These are phyloP conservation scores for Cladosporium colombiae DNA, from an alignment of 2,329 filamentous ascomycete species.

Conservation along the genomic window DNA sequence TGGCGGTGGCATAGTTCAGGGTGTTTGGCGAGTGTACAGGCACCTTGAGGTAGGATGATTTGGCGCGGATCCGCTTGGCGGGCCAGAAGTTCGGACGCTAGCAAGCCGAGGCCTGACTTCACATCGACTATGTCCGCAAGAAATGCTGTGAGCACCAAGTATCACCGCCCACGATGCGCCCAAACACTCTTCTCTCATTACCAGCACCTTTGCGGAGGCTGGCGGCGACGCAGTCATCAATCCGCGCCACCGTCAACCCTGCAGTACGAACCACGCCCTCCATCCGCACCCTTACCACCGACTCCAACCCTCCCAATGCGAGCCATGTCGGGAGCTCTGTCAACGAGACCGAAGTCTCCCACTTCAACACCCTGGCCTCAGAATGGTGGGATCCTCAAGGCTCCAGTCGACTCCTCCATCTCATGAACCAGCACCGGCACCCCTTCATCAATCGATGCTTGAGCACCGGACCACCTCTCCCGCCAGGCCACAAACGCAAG, in stretches of 20 bases:
- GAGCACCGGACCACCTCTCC: conserved; percentile 49
- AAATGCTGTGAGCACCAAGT: neutral
- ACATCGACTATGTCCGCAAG: neutral
- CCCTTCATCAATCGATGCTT: conserved; percentile 78
- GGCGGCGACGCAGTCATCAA: neutral
- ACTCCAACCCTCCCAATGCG: conserved; percentile 10
- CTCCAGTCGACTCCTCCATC: conserved; percentile 85
- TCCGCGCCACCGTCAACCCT: neutral
- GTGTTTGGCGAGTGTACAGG: neutral
- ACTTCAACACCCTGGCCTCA: conserved; percentile 91
- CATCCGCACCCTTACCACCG: conserved; percentile 9
- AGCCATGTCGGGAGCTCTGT: conserved; percentile 60
- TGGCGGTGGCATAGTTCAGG: neutral
- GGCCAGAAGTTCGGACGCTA: neutral
- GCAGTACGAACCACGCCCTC: neutral
- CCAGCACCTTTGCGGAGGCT: conserved; percentile 7
- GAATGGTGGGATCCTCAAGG: conserved; percentile 98
- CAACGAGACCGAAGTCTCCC: conserved; percentile 83
- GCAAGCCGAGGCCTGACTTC: neutral
- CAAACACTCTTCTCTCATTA: conserved; percentile 3
- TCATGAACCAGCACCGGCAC: conserved; percentile 97
- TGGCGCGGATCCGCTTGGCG: no score
- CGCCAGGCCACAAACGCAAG: conserved; percentile 49
- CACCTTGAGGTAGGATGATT: neutral
- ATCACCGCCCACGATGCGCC: neutral